Evolutionary conservation across 2,329 filamentous ascomycete species (phyloP), one percentile per base, ranked within the genome.

Genomic region (Clathrospora elynae): DNA sequence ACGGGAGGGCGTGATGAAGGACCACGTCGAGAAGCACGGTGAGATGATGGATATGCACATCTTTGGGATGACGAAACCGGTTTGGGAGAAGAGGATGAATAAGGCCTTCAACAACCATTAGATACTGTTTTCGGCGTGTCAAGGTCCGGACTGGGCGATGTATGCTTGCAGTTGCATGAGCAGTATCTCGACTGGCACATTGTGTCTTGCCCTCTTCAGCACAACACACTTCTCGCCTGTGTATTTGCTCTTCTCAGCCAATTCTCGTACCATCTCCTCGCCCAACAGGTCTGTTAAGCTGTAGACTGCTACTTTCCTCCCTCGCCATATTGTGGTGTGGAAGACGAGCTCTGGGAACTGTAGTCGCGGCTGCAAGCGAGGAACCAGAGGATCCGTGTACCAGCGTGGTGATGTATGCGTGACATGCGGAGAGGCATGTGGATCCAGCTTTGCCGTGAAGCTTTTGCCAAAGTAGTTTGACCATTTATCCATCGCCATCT

Each of bases 1-100:
- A 19, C 33, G 40, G 13, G 73, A 75, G 49, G 72, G 71, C 1
- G 53, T 64, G 17, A 40, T 67, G 50, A 68, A 58, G 56, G 62
- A 56, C 5, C 56, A 64, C 40, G 49, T 61, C 10, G 60, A 57
- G 44, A 75, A 72, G 61, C 36, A 63, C 39, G 72, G 70, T 1
- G 46, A 57, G 33, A 46, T 66, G 3, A 39, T 38, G 37, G 69
- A 68, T 53, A 19, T 64, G 42, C 49, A 68, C 34, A 19, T 70
- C 11, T 71, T 59, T 53, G 72, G 71, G 3, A 44, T 69, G 46
- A 50, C 66, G 34, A 70, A 65, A 42, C 37, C 18, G 6, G 62
- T 67, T 19, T 67, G 64, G 66, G 53, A 61, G 42, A 50, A 36
- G 42, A 42, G 28, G 11, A 28, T 40, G 25, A 24, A 12, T 6